A percentile compares a stretch with the other conserved stretches of the same genome.
Evolutionary conservation across 192 early-diverging fungal species (phyloP).

Genomic region (Funneliformis geosporum): DNA sequence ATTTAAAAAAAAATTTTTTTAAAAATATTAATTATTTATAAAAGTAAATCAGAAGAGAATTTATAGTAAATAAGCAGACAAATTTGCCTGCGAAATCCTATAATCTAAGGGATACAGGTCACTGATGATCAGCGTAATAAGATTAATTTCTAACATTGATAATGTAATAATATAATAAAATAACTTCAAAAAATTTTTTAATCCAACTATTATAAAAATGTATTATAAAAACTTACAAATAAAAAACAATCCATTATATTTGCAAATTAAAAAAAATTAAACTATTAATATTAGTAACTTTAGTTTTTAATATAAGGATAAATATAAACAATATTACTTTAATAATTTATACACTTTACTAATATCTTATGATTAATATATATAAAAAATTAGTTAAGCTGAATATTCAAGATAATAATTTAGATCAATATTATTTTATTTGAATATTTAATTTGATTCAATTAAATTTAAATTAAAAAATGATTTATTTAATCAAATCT

Average conservation of each 20-base stretch:
- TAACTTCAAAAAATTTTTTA: not conserved
- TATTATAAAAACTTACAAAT: slow-evolving; percentile 11
- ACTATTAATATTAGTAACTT: slow-evolving; percentile 13
- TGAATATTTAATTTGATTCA: too few relatives aligned
- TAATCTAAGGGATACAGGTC: too few relatives aligned
- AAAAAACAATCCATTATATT: slow-evolving; percentile 1
- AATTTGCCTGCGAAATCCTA: too few relatives aligned
- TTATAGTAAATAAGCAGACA: too few relatives aligned
- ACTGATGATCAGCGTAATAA: too few relatives aligned
- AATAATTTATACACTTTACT: not conserved
- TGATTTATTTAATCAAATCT: too few relatives aligned
- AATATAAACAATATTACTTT: slow-evolving; percentile 4
- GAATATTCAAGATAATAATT: not conserved
- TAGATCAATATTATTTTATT: slow-evolving; percentile 1
- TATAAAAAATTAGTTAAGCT: not conserved
- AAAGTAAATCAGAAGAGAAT: too few relatives aligned
- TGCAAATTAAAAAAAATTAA: not conserved
- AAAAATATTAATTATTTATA: too few relatives aligned
- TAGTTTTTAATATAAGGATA: not conserved
- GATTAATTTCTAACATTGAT: too few relatives aligned
- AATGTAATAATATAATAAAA: slow-evolving; percentile 3
- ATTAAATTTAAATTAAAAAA: too few relatives aligned
- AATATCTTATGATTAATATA: not conserved
- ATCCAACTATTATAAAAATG: not conserved
- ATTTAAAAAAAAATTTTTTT: too few relatives aligned